Evolutionary conservation across 1,139 yeast species (phyloP).

Genomic region (Wickerhamiella pararugosa): DNA sequence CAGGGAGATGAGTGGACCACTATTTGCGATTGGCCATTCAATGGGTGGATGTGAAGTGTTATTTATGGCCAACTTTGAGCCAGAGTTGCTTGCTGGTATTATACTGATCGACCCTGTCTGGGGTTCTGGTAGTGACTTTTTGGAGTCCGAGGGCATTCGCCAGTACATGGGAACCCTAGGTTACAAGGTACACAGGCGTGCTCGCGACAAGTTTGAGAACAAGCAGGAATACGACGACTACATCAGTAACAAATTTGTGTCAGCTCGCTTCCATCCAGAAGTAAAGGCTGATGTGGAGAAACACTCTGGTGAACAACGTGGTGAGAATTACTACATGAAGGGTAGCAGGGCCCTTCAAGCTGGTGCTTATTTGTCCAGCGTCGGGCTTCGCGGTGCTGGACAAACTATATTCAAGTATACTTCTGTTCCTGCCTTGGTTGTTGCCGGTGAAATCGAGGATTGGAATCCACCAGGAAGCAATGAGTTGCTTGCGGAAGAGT

Average conservation of each 20-base stretch:
- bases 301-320: constrained; percentile 14
- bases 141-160: neutral
- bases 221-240: constrained; percentile 31
- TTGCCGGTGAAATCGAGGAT: constrained; percentile 25
- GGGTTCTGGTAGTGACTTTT: constrained; percentile 3
- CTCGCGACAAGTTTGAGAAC: constrained; percentile 23
- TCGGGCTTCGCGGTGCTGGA: constrained; percentile 17
- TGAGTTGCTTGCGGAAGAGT: constrained; percentile 39
- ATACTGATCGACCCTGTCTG: constrained; percentile 49
- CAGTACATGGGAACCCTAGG: constrained; percentile 7
- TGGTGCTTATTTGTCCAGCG: constrained; percentile 34
- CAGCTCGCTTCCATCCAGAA: constrained; percentile 32
- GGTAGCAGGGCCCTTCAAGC: constrained; percentile 33
- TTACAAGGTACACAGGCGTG: constrained; percentile 7
- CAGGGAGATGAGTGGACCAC: constrained; percentile 25
- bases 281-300: constrained; percentile 35
- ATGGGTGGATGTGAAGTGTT: constrained; percentile 50
- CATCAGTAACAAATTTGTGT: constrained; percentile 34
- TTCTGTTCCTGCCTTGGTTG: constrained; percentile 21
- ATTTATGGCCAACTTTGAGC: constrained; percentile 37
- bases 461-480: constrained; percentile 31
- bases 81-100: constrained; percentile 39
- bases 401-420: constrained; percentile 7
- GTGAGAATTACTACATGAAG: constrained; percentile 29
- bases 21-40: constrained; percentile 54